These are phyloP conservation scores for Drosera spatulata DNA, from an alignment of 179 eudicot species.

Conservation along the genomic window DNA sequence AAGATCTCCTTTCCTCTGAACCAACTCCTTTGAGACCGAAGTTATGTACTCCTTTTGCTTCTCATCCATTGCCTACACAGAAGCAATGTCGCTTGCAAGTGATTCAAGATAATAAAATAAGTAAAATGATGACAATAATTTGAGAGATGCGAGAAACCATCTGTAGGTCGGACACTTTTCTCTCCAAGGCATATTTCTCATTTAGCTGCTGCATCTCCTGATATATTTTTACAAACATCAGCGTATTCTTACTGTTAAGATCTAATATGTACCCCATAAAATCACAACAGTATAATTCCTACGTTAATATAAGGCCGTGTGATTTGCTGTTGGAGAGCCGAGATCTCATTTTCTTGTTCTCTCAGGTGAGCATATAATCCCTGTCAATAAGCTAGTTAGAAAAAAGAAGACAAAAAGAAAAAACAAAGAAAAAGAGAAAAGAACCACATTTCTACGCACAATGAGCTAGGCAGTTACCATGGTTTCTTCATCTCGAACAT, in stretches of 20 bases:
- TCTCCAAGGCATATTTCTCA: constrained; percentile 74
- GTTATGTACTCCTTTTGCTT: constrained; percentile 61
- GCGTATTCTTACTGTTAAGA: constrained; percentile 5
- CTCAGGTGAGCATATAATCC: constrained; percentile 45
- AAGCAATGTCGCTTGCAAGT: constrained; percentile 7
- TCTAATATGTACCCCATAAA: constrained; percentile 2
- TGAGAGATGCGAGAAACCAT: constrained; percentile 46
- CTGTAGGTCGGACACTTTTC: constrained; percentile 66
- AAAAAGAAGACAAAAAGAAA: constrained; percentile 2
- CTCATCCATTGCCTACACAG: constrained; percentile 73
- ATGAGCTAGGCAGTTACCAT: constrained; percentile 25
- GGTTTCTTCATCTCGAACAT: constrained; percentile 38
- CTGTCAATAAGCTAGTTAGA: constrained; percentile 27
- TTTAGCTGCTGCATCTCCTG: constrained; percentile 79
- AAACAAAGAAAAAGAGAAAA: constrained; percentile 7
- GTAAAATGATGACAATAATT: constrained; percentile 6
- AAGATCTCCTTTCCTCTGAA: constrained; percentile 61
- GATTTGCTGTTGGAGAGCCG: constrained; percentile 49
- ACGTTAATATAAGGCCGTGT: constrained; percentile 65
- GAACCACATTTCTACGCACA: not conserved
- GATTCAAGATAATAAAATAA: constrained; percentile 6
- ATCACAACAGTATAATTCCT: constrained; percentile 6
- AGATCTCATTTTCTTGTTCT: constrained; percentile 60
- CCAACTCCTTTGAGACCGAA: constrained; percentile 63
- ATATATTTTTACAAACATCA: constrained; percentile 11